A percentile compares a stretch with the other conserved stretches of the same genome.
Conservation (phyloP, 1,284 basidiomycete species). For the Somion occarium region DNA sequence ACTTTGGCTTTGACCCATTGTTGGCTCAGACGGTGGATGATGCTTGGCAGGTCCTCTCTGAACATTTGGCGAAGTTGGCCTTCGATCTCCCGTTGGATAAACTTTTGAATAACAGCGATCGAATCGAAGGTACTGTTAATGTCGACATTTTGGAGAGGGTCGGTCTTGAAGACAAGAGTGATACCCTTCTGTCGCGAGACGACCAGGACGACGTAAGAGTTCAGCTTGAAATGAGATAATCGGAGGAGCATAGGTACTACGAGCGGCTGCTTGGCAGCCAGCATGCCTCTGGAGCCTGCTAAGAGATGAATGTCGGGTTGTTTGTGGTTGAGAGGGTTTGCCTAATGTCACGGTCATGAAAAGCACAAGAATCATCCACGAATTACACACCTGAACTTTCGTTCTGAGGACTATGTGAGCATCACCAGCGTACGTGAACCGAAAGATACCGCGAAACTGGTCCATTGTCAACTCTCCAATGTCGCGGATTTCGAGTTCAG, state of each 20-base stretch:
- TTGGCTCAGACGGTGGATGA: constrained; percentile 95
- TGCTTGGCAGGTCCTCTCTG: constrained; percentile 92
- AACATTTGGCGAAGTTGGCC: constrained; percentile 98
- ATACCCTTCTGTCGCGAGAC: constrained; percentile 97
- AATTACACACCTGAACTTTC: constrained; percentile 79
- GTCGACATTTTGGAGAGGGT: constrained; percentile 96
- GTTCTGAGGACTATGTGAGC: constrained; percentile 95
- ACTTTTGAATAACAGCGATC: constrained; percentile 95
- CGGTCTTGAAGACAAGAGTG: constrained; percentile 99
- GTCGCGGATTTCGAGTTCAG: constrained; percentile 95
- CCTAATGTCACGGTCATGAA: constrained; percentile 40
- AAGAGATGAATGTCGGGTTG: constrained; percentile 78
- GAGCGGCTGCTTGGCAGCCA: constrained; percentile 89
- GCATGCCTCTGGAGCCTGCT: constrained; percentile 75
- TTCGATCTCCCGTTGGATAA: constrained; percentile 96
- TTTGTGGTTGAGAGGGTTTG: constrained; percentile 92
- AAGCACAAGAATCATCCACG: neutral
- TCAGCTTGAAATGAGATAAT: constrained; percentile 91
- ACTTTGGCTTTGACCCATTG: constrained; percentile 90
- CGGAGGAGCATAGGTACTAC: constrained; percentile 98
- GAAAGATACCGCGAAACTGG: constrained; percentile 96
- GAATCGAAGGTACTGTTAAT: constrained; percentile 98
- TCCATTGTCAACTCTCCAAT: constrained; percentile 96
- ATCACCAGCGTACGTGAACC: constrained; percentile 93
- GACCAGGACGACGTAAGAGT: constrained; percentile 96